Evolutionary conservation across 352 stramenopile genomes (phyloP), one percentile per base, ranked within the genome.

Genomic region (Phytophthora uliginosa): DNA sequence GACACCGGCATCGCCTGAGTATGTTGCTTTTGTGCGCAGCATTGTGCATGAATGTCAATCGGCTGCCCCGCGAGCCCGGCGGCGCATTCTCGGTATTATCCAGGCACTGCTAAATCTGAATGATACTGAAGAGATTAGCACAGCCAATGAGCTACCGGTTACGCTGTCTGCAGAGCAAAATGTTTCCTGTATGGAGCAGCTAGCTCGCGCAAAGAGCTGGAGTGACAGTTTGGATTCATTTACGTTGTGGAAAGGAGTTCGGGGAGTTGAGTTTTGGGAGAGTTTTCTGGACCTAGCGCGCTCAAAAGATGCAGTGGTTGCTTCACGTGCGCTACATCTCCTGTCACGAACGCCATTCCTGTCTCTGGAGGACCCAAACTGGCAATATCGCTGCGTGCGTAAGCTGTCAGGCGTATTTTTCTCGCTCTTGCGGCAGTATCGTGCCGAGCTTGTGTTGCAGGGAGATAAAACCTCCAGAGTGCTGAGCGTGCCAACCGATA

Each of bases 321-420:
- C 81, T n/a, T 72, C 77, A 17, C 69, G 69, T 18, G 86, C 86
- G 8, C 79, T 96, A 4, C 66, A 79, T 9, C 66, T 96, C 0
- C 50, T 93, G 52, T 72, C 67, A 3, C 75, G 77, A 26, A 88
- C 78, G 7, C 84, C 88, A 6, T 94, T 95, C 59, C 64, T 80
- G 47, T 86, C 83, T 34, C 74, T 96, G 0, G 88, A 96, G 62
- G 81, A 95, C 59, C 86, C 89, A 0, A 50, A 72, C 10, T 94
- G 89, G 85, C 89, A 95, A 52, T 94, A 93, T 57, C 84, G 79
- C 9, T 94, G 85, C 47, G 40, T 95, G 18, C 78, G 79, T 22
- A 92, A 93, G 42, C 66, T 94, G 18, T 80, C 74, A 5, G 57
- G 42, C 1, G 75, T 83, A 2, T 96, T 87, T 66, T 93, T 92